Conservation (phyloP, 1,284 basidiomycete species). For the Limonomyces culmigenus region DNA sequence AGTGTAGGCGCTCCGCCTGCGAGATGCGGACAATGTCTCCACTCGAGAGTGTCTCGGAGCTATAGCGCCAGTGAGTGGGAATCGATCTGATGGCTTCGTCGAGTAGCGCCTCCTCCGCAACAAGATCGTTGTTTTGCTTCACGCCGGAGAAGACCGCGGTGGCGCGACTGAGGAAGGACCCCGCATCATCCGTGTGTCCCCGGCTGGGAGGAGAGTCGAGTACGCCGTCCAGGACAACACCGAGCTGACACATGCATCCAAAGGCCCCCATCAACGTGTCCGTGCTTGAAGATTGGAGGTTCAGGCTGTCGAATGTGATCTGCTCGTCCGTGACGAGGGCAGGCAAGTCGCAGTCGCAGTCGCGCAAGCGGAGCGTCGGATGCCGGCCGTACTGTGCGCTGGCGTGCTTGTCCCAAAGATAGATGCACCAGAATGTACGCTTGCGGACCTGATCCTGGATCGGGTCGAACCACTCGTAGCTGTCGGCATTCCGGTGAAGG, state of each 20-base stretch:
- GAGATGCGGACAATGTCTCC: constrained; percentile 78
- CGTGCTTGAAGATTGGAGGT: constrained; percentile 47
- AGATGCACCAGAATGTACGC: constrained; percentile 87
- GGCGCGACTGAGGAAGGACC: constrained; percentile 45
- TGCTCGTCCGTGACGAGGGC: constrained; percentile 77
- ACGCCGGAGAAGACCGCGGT: constrained; percentile 35
- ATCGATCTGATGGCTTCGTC: constrained; percentile 63
- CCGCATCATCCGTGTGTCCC: constrained; percentile 33
- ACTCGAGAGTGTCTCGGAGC: constrained; percentile 64
- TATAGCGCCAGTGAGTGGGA: constrained; percentile 66
- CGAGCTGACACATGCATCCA: constrained; percentile 54
- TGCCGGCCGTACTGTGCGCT: constrained; percentile 74
- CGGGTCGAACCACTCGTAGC: constrained; percentile 77
- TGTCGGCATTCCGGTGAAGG: constrained; percentile 70
- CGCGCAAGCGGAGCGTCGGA: constrained; percentile 66
- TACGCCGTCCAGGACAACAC: constrained; percentile 71
- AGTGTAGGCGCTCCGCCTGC: constrained; percentile 72
- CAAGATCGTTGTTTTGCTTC: constrained; percentile 43
- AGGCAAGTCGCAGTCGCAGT: constrained; percentile 78
- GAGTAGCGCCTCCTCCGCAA: constrained; percentile 63
- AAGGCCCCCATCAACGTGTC: constrained; percentile 70
- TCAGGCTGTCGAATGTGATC: constrained; percentile 56
- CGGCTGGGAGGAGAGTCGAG: constrained; percentile 48
- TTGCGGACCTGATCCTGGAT: constrained; percentile 81
- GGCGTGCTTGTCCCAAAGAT: constrained; percentile 85